Evolutionary conservation across 345 rosid species (phyloP), one percentile per base, ranked within the genome.

Genomic region (Hevea brasiliensis): DNA sequence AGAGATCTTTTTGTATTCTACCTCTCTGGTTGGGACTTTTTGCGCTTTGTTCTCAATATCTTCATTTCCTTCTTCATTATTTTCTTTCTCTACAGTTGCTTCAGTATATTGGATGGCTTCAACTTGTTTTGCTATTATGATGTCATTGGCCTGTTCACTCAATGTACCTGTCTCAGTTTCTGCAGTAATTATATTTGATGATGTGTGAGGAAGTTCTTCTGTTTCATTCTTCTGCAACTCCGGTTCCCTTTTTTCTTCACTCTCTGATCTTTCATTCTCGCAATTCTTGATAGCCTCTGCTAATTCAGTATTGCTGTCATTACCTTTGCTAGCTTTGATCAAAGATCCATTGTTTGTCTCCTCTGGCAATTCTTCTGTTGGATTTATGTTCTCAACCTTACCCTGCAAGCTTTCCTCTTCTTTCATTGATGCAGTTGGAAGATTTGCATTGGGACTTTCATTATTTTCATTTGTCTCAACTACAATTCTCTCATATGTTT

Each of bases 21-120:
- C 85, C 85, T 82, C 65, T 64, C 40, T 55, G 4, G 23, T 37
- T 29, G 44, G 42, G 54, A 62, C 59, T 21, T 32, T 64, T 27
- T 50, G 27, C 1, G 53, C 77, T 37, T 71, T 11, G 27, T 29
- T 50, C 42, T 29, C 59, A 21, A 10, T 53, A 59, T 61, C 51
- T 66, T 70, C 73, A 32, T n/a, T 45, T 53, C 65, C 61, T 61
- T 69, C 63, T 48, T 64, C 78, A 13, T 68, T 35, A 56, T 14
- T 65, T 18, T 20, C 69, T 45, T 53, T 32, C 57, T 37, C 21
- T 56, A 21, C 4, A 56, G 29, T 8, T 56, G 23, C 61, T 57
- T 12, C 61, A 2, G 35, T 26, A 57, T 57, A 23, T 12, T 57
- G 61, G 17, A 54, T n/a, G 26, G 58, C 24, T 6, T 8, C 58